These are phyloP conservation scores for Phytophthora tentaculata DNA, from an alignment of 352 stramenopile species.

Conservation along the genomic window DNA sequence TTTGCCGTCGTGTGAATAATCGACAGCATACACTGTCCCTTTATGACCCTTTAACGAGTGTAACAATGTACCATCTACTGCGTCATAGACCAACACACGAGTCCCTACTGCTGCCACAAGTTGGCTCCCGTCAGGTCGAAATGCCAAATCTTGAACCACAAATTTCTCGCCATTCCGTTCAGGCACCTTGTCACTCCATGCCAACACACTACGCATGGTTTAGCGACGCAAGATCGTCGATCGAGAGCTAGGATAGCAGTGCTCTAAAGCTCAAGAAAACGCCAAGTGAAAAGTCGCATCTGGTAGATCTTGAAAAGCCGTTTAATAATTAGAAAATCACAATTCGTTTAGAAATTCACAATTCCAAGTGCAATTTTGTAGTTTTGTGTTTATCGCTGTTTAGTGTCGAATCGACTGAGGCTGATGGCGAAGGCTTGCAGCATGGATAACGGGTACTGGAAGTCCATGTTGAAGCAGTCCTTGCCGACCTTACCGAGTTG, in stretches of 20 bases:
- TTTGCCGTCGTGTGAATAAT: slow-evolving; percentile 92
- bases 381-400: slow-evolving; percentile 60
- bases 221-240: neutral
- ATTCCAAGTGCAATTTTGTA: neutral
- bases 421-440: slow-evolving; percentile 94
- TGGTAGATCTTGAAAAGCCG: slow-evolving; percentile 41
- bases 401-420: slow-evolving; percentile 92
- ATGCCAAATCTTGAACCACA: slow-evolving; percentile 90
- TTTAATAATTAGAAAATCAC: slow-evolving; percentile 1
- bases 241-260: neutral
- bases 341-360: neutral
- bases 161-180: slow-evolving; percentile 89
- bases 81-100: slow-evolving; percentile 94
- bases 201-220: slow-evolving; percentile 76
- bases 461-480: slow-evolving; percentile 96
- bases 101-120: slow-evolving; percentile 92
- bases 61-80: slow-evolving; percentile 87
- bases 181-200: slow-evolving; percentile 89
- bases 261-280: slow-evolving; percentile 4
- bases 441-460: slow-evolving; percentile 92
- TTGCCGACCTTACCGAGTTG: slow-evolving; percentile 91
- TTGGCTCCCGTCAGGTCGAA: slow-evolving; percentile 89
- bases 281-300: slow-evolving; percentile 54
- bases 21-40: slow-evolving; percentile 92
- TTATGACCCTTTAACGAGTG: slow-evolving; percentile 93